phyloP scores from a whole-genome alignment of 768 basidiomycete species.

The Coprinopsis marcescibilis region DNA sequence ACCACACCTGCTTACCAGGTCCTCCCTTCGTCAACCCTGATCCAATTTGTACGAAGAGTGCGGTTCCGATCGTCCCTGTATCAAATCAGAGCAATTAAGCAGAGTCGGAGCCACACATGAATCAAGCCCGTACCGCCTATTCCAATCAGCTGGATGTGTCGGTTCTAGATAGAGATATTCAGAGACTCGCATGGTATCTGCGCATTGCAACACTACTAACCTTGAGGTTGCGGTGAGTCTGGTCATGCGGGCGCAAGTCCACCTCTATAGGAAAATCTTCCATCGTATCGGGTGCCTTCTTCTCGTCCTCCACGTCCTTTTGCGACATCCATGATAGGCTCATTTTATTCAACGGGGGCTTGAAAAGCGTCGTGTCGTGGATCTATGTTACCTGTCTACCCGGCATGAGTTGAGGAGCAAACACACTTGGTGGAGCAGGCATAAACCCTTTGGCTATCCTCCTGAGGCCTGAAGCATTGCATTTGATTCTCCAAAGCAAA shows the following conservation, averaged over 20 bases:
- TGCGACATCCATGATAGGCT: too few species aligned
- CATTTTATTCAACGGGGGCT: too few species aligned
- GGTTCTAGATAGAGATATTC: constrained; percentile 24
- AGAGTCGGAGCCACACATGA: constrained; percentile 1
- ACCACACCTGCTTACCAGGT: constrained; percentile 40
- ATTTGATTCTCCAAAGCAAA: too few species aligned
- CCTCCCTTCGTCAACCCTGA: constrained; percentile 53
- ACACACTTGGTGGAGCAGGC: too few species aligned
- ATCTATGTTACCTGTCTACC: too few species aligned
- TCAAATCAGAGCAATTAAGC: not conserved
- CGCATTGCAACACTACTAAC: constrained; percentile 16
- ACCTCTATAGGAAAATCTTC: not conserved
- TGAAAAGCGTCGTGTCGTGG: too few species aligned
- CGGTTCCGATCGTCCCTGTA: constrained; percentile 69
- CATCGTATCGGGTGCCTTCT: not conserved
- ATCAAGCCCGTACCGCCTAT: constrained; percentile 35
- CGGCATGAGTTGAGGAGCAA: too few species aligned
- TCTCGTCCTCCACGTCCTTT: not conserved
- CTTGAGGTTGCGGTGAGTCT: constrained; percentile 35
- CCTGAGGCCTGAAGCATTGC: too few species aligned
- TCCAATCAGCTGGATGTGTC: constrained; percentile 49
- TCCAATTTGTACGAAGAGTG: constrained; percentile 72
- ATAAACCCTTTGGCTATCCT: too few species aligned
- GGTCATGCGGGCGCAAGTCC: constrained; percentile 16
- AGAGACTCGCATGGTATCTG: not conserved